Base-by-base conservation (phyloP, 768 basidiomycete genomes). In the Hebeloma cylindrosporum region DNA sequence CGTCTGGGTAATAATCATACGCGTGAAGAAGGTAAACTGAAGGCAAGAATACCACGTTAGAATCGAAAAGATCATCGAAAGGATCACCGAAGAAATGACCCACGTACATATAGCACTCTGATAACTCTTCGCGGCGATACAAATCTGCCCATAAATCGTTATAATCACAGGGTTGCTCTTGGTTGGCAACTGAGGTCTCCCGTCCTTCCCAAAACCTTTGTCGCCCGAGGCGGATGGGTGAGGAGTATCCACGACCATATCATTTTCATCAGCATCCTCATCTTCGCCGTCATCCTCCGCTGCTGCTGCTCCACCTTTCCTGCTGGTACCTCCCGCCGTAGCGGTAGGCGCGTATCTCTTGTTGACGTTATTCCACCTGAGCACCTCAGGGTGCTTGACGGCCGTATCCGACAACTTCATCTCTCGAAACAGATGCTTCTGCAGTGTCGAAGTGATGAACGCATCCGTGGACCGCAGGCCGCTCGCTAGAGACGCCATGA, bases 21-120 rank as follows among this genome's bases (percentile, higher is more conserved):
- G 92, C 92, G 55, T 92, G 86, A 34, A 97, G 66, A 25, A 94
- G 69, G 60, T 97, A 97, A 63, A 88, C 94, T 97, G 53, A 6
- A 23, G 4, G 34, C 5, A 17, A 14, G 28, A 37, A 11, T 7
- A 7, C 42, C 36, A 42, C 8, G 13, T 29, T 30, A 6, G 46
- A 32, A 27, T 29, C 7, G 17, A 52, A n/a, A 18, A 48, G n/a
- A 25, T 18, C 3, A 37, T 34, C n/a, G 25, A 14, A 13, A 35
- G 32, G 35, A 16, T 8, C 23, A 16, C 11, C 43, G 21, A 31
- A 30, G 20, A 13, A 37, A 35, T 13, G n/a, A 13, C 18, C 16
- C 26, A 72, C 90, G 56, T 54, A 95, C 94, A 94, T 40, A 94
- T 80, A 4, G 93, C 88, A 54, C 87, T 88, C 58, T 96, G 92